These are phyloP conservation scores for Cryptosporidium viatorum DNA, from an alignment of 169 alveolate genomes.

Conservation along the genomic window DNA sequence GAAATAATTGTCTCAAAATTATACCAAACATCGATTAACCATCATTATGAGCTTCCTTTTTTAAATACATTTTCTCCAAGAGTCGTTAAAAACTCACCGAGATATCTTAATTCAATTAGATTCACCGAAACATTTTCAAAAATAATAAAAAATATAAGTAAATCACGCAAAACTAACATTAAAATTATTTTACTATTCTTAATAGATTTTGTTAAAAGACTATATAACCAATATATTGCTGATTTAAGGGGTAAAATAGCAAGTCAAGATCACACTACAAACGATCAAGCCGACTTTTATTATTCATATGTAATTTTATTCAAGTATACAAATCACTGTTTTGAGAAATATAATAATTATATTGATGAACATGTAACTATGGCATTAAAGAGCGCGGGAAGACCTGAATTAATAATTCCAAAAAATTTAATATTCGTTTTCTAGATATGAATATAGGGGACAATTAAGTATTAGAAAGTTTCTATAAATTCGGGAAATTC, in stretches of 20 bases:
- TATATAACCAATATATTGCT: conserved; percentile 1
- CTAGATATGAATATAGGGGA: not conserved
- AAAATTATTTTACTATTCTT: conserved; percentile 1
- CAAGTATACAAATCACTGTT: not conserved
- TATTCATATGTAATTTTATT: conserved; percentile 26
- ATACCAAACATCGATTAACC: not conserved
- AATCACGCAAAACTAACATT: not conserved
- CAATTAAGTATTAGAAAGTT: not conserved
- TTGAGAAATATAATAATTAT: not conserved
- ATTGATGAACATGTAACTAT: conserved; percentile 12
- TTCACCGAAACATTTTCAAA: not conserved
- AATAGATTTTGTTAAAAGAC: conserved; percentile 14
- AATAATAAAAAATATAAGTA: not conserved
- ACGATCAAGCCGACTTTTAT: not conserved
- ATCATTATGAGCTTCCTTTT: not conserved
- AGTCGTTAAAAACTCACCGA: not conserved
- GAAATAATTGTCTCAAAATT: not conserved
- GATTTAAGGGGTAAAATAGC: not conserved
- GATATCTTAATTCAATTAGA: conserved; percentile 20
- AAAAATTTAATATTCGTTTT: not conserved
- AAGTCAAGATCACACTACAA: not conserved
- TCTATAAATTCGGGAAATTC: conserved; percentile 37
- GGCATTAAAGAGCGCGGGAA: conserved; percentile 17
- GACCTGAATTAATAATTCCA: conserved; percentile 33
- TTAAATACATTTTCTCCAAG: conserved; percentile 21